Base-by-base conservation (phyloP, 2,329 filamentous ascomycete species). In the Lecanicillium sp. region DNA sequence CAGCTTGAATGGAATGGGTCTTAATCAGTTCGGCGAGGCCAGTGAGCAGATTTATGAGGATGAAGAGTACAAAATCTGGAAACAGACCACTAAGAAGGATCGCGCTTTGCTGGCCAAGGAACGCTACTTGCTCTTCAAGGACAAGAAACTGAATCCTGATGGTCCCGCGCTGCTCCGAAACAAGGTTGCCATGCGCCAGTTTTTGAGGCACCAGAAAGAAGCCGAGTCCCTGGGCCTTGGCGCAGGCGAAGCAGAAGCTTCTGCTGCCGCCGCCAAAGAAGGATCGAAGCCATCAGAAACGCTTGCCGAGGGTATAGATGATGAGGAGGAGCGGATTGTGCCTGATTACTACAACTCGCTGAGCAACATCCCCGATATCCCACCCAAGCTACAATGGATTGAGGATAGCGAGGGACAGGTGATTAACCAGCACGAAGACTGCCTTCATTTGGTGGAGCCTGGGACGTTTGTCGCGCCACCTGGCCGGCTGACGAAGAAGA, bases 1-100 rank as follows among this genome's bases (percentile, higher is more conserved):
- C 5, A 81, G 81, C 3, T 66, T 87, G 29, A 81, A 78, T 47
- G 80, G 78, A 17, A 71, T 84, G 57, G 69, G 73, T 1, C 56
- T 84, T 15, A 72, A 72, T 29, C 77, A 81, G 37, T 72, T 85
- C 40, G 77, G 76, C 13, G 72, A 83, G 42, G 75, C 76, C 20
- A 73, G 70, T 12, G 84, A 94, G 50, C 86, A 94, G 49, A 74
- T 77, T 11, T 87, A 87, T 49, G 79, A 94, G 50, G 89, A 97
- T 50, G 89, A 97, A 42, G 90, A 96, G 56, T 95, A 92, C 65
- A 94, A 94, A 58, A 85, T 92, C 27, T 98, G 94, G 92, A 98
- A 97, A 65, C 90, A 97, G 61, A 87, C 95, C 29, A 98, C 92
- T 2, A 97, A 97, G 64, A 96, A 92, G 57, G 89, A 95, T 53